phyloP scores from a whole-genome alignment of 1,139 yeast genomes.

The Saccharomyces hybrid region DNA sequence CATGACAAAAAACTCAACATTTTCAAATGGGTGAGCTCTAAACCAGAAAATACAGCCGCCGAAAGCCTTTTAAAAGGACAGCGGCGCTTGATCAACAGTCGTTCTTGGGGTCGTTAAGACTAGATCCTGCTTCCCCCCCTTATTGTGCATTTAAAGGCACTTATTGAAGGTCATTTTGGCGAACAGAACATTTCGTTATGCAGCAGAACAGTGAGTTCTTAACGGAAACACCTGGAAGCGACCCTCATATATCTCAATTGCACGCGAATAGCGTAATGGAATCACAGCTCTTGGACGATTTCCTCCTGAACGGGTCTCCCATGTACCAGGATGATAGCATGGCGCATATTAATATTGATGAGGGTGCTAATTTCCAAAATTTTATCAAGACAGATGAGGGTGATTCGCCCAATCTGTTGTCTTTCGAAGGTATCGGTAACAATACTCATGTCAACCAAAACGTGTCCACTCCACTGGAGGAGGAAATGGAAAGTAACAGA shows the following conservation, averaged over 20 bases:
- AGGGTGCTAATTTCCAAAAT: background rate
- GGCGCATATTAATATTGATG: background rate
- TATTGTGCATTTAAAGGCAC: no score
- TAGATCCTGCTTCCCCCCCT: background rate
- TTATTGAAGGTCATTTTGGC: background rate
- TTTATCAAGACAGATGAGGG: background rate
- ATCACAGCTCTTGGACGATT: background rate
- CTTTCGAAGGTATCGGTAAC: background rate
- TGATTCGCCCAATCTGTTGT: background rate
- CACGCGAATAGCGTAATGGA: background rate
- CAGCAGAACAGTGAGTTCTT: background rate
- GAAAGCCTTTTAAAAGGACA: background rate
- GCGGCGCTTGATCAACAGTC: background rate
- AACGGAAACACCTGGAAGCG: background rate
- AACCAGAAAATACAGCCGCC: slow-evolving; percentile 1
- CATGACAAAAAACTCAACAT: background rate
- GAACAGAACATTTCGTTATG: background rate
- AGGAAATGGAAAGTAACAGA: background rate
- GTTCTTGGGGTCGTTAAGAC: no score
- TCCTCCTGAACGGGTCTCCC: background rate
- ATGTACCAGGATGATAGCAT: background rate
- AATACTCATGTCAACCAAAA: background rate
- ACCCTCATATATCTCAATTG: background rate
- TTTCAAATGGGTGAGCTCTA: background rate
- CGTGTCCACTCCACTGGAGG: background rate